phyloP scores from a whole-genome alignment of 768 basidiomycete species.

The Suillus subluteus region DNA sequence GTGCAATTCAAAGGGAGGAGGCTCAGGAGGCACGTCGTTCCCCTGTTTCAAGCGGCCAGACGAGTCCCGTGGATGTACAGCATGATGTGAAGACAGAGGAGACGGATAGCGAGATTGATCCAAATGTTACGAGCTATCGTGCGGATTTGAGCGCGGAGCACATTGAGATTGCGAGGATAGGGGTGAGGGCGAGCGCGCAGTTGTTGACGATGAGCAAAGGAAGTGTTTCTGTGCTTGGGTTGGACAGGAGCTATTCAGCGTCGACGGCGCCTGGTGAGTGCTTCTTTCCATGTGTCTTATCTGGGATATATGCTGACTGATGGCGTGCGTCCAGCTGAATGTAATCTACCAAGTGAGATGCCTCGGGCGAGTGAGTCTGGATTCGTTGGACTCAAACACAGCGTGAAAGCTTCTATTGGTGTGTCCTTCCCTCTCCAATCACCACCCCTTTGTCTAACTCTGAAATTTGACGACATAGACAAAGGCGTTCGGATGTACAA shows the following conservation, averaged over 20 bases:
- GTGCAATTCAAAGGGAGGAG: constrained; percentile 33
- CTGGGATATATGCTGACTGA: background rate
- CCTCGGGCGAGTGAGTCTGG: constrained; percentile 40
- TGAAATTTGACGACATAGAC: constrained; percentile 42
- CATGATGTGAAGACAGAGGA: constrained; percentile 5
- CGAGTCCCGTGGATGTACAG: constrained; percentile 7
- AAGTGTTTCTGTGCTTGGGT: constrained; percentile 22
- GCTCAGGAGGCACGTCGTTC: constrained; percentile 17
- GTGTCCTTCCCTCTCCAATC: constrained; percentile 18
- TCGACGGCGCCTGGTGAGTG: constrained; percentile 15
- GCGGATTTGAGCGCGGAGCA: constrained; percentile 30
- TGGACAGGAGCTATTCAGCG: constrained; percentile 16
- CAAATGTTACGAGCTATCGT: constrained; percentile 8
- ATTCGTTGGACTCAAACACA: constrained; percentile 62
- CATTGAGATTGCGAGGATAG: constrained; percentile 35
- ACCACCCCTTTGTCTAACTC: background rate
- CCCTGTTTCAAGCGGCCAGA: constrained; percentile 15
- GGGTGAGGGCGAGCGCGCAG: constrained; percentile 32
- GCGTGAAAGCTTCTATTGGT: constrained; percentile 78
- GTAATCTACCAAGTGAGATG: constrained; percentile 29
- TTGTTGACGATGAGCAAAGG: constrained; percentile 29
- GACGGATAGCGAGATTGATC: constrained; percentile 15
- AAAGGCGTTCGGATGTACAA: constrained; percentile 73
- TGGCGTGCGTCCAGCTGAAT: constrained; percentile 13
- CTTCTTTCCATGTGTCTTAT: background rate